Evolutionary conservation across 257 asterid species (phyloP).

Genomic region (Henckelia pumila): DNA sequence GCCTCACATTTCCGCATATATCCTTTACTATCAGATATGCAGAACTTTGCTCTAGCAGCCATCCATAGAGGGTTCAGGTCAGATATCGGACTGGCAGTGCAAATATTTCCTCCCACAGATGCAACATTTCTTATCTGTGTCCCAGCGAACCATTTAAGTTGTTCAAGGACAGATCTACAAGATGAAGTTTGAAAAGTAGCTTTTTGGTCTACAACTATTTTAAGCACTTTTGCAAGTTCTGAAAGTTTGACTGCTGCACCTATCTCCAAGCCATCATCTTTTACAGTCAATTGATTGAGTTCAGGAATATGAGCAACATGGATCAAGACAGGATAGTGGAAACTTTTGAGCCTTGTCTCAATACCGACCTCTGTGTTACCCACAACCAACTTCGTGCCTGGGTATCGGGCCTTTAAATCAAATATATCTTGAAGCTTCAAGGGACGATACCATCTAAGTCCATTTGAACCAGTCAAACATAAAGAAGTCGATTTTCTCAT

Average conservation of each 20-base stretch:
- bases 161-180: conserved; percentile 72
- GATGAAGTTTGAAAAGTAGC: conserved; percentile 65
- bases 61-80: conserved; percentile 96
- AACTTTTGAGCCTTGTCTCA: conserved; percentile 77
- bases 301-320: conserved; percentile 72
- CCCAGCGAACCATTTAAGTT: conserved; percentile 96
- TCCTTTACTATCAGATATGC: conserved; percentile 60
- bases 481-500: conserved; percentile 51
- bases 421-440: conserved; percentile 60
- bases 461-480: conserved; percentile 59
- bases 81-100: conserved; percentile 98
- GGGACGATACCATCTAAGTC: conserved; percentile 86
- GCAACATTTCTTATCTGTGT: conserved; percentile 81
- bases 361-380: conserved; percentile 95
- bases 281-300: conserved; percentile 52
- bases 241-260: conserved; percentile 90
- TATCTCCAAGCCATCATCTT: conserved; percentile 79
- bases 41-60: conserved; percentile 75
- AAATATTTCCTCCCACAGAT: conserved; percentile 93
- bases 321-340: conserved; percentile 69
- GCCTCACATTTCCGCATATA: conserved; percentile 61
- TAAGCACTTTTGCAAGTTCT: conserved; percentile 55
- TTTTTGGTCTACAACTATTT: conserved; percentile 42
- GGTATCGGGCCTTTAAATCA: conserved; percentile 60
- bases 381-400: conserved; percentile 68